Percentiles rank a stretch among this genome's conserved stretches.
Evolutionary conservation across 139 green algal genomes (phyloP).

Genomic region (Microglena sp.): DNA sequence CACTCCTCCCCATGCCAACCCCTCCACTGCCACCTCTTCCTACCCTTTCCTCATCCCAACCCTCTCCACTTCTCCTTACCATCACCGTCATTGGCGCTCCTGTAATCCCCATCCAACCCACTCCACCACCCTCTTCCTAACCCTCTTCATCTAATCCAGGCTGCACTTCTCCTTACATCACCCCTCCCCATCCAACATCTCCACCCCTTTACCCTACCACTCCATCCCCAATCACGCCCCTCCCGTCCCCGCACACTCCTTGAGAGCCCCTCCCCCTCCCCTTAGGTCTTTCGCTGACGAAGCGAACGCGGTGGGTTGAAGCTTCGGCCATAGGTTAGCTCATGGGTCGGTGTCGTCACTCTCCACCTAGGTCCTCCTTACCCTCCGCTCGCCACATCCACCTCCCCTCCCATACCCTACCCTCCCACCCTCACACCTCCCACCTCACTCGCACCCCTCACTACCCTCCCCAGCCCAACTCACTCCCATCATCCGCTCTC

Average conservation of each 20-base stretch:
- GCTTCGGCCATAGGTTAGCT: background rate
- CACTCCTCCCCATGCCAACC: constrained; percentile 23
- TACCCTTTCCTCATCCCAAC: constrained; percentile 55
- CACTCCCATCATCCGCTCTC: background rate
- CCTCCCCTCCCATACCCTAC: too few relatives aligned
- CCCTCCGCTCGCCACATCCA: background rate
- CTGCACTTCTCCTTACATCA: too few relatives aligned
- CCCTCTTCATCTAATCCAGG: too few relatives aligned
- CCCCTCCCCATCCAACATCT: too few relatives aligned
- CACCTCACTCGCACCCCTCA: background rate
- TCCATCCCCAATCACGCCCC: background rate
- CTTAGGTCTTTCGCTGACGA: background rate
- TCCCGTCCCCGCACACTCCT: background rate
- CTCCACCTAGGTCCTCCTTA: background rate
- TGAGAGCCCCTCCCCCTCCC: too few relatives aligned
- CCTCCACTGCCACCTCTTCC: constrained; percentile 37
- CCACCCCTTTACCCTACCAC: background rate
- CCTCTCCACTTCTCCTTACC: background rate
- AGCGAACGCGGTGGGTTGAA: background rate
- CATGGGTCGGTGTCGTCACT: too few relatives aligned
- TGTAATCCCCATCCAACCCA: too few relatives aligned
- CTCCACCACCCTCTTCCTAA: too few relatives aligned
- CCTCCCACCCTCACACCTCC: background rate
- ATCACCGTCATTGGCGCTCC: background rate
- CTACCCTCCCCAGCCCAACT: background rate